Conservation (phyloP, 2,329 filamentous ascomycete genomes). For the Penicillium sp. region DNA sequence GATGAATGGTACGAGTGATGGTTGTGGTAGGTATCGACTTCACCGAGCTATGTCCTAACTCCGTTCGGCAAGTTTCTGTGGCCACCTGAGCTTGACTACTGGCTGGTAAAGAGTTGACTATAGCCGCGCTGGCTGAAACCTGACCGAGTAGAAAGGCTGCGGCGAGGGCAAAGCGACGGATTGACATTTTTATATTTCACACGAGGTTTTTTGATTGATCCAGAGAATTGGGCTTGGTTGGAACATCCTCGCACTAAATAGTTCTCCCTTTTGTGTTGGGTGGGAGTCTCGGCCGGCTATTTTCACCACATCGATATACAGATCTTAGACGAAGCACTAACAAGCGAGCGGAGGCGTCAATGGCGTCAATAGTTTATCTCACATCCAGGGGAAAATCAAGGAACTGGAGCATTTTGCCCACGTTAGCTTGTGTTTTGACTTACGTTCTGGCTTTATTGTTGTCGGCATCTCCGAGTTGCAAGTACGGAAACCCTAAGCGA, state of each 20-base stretch:
- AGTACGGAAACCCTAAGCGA: background rate
- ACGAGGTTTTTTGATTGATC: background rate
- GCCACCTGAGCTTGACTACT: conserved; percentile 2
- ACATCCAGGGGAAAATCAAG: background rate
- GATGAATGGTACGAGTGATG: conserved; percentile 1
- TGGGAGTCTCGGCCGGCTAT: conserved; percentile 1
- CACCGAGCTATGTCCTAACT: background rate
- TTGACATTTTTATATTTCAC: background rate
- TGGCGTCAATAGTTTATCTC: background rate
- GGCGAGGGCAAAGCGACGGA: background rate
- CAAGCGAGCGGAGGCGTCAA: background rate
- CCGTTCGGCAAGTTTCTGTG: background rate
- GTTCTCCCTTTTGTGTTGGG: background rate
- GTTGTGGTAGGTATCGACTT: conserved; percentile 9
- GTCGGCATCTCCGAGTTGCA: background rate
- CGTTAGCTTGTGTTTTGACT: background rate
- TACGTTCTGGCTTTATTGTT: background rate
- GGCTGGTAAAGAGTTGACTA: background rate
- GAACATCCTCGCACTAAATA: background rate
- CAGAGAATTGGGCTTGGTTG: background rate
- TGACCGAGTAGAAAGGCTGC: background rate
- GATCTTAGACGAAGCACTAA: background rate
- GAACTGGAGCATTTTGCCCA: background rate
- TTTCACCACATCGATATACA: background rate
- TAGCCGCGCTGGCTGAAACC: background rate